Base-by-base conservation (phyloP, 164 flowering plant species). In the Stephania japonica region DNA sequence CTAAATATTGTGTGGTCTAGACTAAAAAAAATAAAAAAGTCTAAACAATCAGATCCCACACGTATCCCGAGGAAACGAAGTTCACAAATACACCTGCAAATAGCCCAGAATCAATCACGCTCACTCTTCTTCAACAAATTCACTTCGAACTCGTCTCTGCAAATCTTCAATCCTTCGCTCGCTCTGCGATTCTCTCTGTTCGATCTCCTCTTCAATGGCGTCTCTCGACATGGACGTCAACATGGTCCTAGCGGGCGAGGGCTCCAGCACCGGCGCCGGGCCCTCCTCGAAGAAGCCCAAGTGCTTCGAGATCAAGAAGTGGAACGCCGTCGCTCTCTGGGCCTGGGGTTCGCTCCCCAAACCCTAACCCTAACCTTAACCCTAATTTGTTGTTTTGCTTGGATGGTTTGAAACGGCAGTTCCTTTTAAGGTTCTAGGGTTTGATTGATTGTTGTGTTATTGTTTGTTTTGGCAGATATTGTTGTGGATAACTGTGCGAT, bases 241-340 rank as follows among this genome's bases (percentile, higher is more conserved):
- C 19, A 85, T 85, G 86, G 68, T 69, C 38, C 85, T 85, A 4
- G 87, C 80, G 42, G 90, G 81, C 11, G 89, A 82, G 32, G 84
- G 78, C 12, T 75, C 86, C 18, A 24, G 67, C 59, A 69, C 74
- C 76, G 73, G 42, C 0, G 79, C 81, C 1, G 81, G 78, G 0
- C 77, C 87, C 8, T 73, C 84, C 13, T 72, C 86, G 18, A 90
- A 87, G 82, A 90, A 85, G 50, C 84, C 90, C 9, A 91, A 90
- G 83, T 83, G 86, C 0, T 90, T 91, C 77, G 94, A 91, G 75
- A 88, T 90, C 80, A 91, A 91, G 69, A 91, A 91, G 85, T 91
- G 94, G 94, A 91, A 88, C 72, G 93, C 93, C 24, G 97, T 90
- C 24, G 69, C 97, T 27, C 89, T 91, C 44, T 91, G 94, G 94